Conservation (phyloP, 768 basidiomycete genomes). For the Rubroboletus pulcherrimus region DNA sequence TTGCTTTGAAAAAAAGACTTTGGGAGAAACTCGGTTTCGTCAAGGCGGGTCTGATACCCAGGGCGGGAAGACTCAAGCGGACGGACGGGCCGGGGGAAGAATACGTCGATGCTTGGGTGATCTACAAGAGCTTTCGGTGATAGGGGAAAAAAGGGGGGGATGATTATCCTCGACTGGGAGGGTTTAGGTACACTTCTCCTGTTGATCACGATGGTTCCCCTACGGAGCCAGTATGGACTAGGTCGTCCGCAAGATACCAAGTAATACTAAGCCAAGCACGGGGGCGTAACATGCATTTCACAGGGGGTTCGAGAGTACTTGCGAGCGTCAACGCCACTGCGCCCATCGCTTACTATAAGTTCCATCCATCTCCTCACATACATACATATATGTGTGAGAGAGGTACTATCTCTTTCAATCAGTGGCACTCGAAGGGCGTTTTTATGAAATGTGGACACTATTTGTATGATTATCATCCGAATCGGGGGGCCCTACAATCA, state of each 20-base stretch:
- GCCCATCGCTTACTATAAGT: background rate
- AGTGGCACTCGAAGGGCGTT: background rate
- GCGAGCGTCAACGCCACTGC: background rate
- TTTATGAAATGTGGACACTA: background rate
- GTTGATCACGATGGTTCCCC: no score
- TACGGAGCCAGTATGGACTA: no score
- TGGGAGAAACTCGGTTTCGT: constrained; percentile 85
- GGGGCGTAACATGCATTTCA: background rate
- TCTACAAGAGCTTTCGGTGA: constrained; percentile 73
- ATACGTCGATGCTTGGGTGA: constrained; percentile 83
- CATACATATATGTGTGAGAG: background rate
- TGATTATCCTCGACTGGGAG: background rate
- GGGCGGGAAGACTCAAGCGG: constrained; percentile 66
- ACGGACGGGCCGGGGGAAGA: constrained; percentile 75
- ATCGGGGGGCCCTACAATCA: background rate
- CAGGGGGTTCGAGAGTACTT: background rate
- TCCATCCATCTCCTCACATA: background rate
- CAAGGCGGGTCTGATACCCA: constrained; percentile 73
- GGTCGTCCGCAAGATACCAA: background rate
- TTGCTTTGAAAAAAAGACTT: constrained; percentile 30
- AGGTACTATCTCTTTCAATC: constrained; percentile 10
- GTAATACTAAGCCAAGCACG: background rate
- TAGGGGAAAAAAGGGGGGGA: background rate
- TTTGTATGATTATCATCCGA: background rate
- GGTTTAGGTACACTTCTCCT: background rate